These are phyloP conservation scores for Amphibolis antarctica DNA, from an alignment of 106 monocot species.

Conservation along the genomic window DNA sequence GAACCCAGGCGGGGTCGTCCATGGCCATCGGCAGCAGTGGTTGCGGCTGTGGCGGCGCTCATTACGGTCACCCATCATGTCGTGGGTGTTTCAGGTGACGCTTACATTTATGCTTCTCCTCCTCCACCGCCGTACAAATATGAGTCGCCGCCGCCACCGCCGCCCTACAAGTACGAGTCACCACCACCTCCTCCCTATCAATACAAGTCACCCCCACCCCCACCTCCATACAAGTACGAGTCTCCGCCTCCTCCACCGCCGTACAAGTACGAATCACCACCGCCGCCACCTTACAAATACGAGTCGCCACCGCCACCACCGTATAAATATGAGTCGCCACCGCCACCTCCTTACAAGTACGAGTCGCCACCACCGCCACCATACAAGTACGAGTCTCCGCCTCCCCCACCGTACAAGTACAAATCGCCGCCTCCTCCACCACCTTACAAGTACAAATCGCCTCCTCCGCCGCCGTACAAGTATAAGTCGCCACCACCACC, in stretches of 20 bases:
- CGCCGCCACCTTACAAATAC: too few relatives aligned
- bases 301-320: neutral
- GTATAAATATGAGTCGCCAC: slow-evolving; percentile 6
- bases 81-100: neutral
- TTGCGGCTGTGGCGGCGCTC: neutral
- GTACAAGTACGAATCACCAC: too few relatives aligned
- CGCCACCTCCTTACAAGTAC: slow-evolving; percentile 4
- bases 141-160: slow-evolving; percentile 9
- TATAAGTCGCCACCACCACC: too few relatives aligned
- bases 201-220: neutral
- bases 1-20: slow-evolving; percentile 8
- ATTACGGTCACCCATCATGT: neutral
- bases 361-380: neutral
- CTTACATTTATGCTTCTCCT: slow-evolving; percentile 7
- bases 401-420: slow-evolving; percentile 1
- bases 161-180: neutral
- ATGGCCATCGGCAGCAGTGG: neutral
- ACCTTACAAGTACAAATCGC: slow-evolving; percentile 5
- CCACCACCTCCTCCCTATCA: slow-evolving; percentile 11
- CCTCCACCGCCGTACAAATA: slow-evolving; percentile 8
- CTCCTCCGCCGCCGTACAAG: neutral
- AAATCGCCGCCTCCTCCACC: slow-evolving; percentile 9
- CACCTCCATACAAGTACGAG: too few relatives aligned
- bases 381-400: slow-evolving; percentile 8
- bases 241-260: too few relatives aligned